Percentiles rank a stretch among this genome's conserved stretches.
Evolutionary conservation across 208 protist species (phyloP).

Genomic region (Crithidia acanthocephali): DNA sequence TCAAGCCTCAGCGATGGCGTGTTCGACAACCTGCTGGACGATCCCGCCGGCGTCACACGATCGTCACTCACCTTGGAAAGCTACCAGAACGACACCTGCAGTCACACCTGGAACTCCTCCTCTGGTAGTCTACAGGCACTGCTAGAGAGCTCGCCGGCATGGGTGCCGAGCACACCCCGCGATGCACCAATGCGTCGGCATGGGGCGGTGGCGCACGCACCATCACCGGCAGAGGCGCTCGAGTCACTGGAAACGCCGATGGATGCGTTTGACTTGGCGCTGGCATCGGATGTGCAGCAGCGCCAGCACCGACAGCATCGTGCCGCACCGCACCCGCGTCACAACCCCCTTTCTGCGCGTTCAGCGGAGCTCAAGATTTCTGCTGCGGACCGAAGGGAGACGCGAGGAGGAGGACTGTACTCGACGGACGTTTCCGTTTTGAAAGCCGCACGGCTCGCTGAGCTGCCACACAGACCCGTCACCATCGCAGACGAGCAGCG

Average conservation of each 20-base stretch:
- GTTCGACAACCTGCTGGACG: constrained; percentile 12
- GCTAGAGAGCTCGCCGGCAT: not conserved
- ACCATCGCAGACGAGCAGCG: no score
- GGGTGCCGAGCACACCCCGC: not conserved
- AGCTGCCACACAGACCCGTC: not conserved
- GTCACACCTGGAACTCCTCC: constrained; percentile 17
- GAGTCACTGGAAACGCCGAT: not conserved
- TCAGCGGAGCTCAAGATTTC: no score
- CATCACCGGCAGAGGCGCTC: not conserved
- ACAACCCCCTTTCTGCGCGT: no score
- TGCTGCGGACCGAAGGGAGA: no score
- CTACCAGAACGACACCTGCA: constrained; percentile 7
- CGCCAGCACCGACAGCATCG: not conserved
- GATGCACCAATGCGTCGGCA: not conserved
- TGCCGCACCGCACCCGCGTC: not conserved
- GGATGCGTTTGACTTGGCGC: constrained; percentile 25
- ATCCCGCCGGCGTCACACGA: constrained; percentile 21
- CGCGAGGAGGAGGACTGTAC: no score
- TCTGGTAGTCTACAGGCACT: no score
- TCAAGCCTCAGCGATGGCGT: constrained; percentile 11
- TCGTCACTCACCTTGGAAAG: constrained; percentile 24
- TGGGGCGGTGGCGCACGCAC: not conserved
- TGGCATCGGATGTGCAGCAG: constrained; percentile 18
- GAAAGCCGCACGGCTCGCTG: not conserved
- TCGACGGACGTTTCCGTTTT: no score